A percentile compares a stretch with the other conserved stretches of the same genome.
phyloP scores from a whole-genome alignment of 257 asterid species.

The Misopates orontium region DNA sequence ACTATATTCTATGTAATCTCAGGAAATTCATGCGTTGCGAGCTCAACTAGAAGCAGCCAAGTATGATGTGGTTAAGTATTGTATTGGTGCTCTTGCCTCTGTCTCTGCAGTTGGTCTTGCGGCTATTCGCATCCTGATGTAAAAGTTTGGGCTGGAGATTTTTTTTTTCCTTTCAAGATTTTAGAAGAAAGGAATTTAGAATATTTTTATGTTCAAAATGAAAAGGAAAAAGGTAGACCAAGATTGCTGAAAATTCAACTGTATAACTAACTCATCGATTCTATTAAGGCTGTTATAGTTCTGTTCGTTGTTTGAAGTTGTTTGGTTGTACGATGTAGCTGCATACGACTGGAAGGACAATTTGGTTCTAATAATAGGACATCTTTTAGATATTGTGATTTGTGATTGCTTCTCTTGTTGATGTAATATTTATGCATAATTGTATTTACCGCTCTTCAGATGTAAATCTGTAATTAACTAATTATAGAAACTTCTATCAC shows the following conservation, averaged over 20 bases:
- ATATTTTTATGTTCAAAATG: slow-evolving; percentile 35
- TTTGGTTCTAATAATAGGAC: neutral
- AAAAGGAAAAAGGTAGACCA: slow-evolving; percentile 22
- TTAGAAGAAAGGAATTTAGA: slow-evolving; percentile 33
- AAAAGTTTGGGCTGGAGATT: slow-evolving; percentile 18
- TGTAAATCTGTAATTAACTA: no score
- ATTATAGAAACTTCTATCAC: no score
- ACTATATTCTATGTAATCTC: slow-evolving; percentile 21
- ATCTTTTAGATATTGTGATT: neutral
- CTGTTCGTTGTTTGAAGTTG: neutral
- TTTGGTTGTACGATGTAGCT: neutral
- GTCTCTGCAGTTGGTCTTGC: slow-evolving; percentile 87
- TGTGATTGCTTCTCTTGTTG: neutral
- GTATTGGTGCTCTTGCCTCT: slow-evolving; percentile 89
- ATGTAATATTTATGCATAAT: no score
- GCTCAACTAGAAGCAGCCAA: slow-evolving; percentile 95
- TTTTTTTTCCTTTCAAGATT: slow-evolving; percentile 1
- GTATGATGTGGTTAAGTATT: slow-evolving; percentile 88
- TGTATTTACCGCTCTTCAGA: no score
- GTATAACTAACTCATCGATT: slow-evolving; percentile 24
- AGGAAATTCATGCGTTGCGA: slow-evolving; percentile 84
- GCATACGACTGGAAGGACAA: neutral
- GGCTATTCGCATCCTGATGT: slow-evolving; percentile 70
- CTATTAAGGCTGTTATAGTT: slow-evolving; percentile 10
- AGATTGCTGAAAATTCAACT: slow-evolving; percentile 25